A percentile compares a stretch with the other conserved stretches of the same genome.
These are phyloP conservation scores for Tetraselmis chui DNA, from an alignment of 139 green algal species.

Conservation along the genomic window DNA sequence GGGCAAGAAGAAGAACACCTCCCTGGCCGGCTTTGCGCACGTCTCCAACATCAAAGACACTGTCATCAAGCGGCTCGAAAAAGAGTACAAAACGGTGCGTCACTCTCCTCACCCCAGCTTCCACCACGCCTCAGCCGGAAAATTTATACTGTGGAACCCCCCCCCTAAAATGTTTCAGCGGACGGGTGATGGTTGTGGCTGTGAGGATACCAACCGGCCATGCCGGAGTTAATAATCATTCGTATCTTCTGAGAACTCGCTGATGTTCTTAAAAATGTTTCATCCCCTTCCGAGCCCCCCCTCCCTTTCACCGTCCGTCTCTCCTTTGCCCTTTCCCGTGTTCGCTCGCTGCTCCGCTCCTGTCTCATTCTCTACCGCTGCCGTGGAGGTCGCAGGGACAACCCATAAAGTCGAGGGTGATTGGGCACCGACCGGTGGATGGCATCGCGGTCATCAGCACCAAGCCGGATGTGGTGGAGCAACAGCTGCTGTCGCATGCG, in stretches of 20 bases:
- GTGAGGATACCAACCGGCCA: background rate
- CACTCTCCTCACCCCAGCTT: too few relatives aligned
- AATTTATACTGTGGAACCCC: too few relatives aligned
- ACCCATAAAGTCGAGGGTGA: background rate
- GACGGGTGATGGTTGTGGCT: too few relatives aligned
- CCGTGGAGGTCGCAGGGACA: background rate
- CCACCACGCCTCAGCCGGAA: too few relatives aligned
- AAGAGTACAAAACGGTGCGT: conserved; percentile 19
- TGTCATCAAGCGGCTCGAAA: conserved; percentile 52
- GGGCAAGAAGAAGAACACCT: conserved; percentile 6
- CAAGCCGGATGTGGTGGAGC: conserved; percentile 25
- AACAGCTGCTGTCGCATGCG: conserved; percentile 25
- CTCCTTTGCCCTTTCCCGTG: too few relatives aligned
- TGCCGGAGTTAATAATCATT: background rate
- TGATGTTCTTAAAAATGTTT: background rate
- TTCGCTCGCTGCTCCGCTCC: background rate
- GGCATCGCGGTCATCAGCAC: conserved; percentile 2
- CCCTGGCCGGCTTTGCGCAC: conserved; percentile 54
- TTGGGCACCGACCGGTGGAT: conserved; percentile 2
- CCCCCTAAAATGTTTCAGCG: too few relatives aligned
- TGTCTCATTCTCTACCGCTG: background rate
- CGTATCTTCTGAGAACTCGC: background rate
- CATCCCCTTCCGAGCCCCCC: background rate
- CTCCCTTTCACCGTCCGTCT: too few relatives aligned
- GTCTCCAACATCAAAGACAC: conserved; percentile 69